Evolutionary conservation across 1,284 basidiomycete species (phyloP).

Genomic region (Cryptococcus depauperatus): DNA sequence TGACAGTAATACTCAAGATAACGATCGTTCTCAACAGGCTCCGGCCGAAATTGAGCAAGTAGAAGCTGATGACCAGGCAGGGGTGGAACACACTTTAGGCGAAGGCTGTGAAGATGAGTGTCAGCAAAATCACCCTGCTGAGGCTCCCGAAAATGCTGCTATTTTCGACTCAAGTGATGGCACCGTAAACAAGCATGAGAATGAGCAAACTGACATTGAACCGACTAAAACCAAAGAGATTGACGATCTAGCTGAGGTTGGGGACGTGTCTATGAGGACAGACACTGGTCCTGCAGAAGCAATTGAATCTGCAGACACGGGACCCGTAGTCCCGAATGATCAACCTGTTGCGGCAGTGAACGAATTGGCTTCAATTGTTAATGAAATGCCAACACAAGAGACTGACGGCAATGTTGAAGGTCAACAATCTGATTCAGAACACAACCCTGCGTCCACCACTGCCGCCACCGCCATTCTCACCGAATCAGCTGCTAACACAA

Average conservation of each 20-base stretch:
- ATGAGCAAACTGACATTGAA: no score
- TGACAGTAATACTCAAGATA: background rate
- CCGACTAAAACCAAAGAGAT: no score
- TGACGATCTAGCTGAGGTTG: slow-evolving; percentile 3
- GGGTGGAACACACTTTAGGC: background rate
- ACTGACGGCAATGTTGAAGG: background rate
- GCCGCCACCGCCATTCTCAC: slow-evolving; percentile 15
- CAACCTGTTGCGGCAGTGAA: background rate
- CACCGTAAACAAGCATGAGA: no score
- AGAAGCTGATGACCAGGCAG: background rate
- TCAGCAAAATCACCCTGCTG: no score
- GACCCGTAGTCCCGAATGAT: no score
- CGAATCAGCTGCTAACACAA: slow-evolving; percentile 26
- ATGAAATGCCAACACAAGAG: background rate
- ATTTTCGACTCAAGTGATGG: no score
- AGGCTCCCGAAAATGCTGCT: no score
- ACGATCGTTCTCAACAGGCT: no score
- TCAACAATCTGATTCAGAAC: background rate
- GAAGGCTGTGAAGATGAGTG: slow-evolving; percentile 18
- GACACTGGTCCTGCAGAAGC: background rate
- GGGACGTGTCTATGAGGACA: slow-evolving; percentile 9
- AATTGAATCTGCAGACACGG: no score
- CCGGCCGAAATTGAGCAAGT: background rate
- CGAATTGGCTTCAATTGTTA: background rate
- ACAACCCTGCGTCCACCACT: background rate